Base-by-base conservation (phyloP, 768 basidiomycete genomes). In the Hygrophorus pudorinus region DNA sequence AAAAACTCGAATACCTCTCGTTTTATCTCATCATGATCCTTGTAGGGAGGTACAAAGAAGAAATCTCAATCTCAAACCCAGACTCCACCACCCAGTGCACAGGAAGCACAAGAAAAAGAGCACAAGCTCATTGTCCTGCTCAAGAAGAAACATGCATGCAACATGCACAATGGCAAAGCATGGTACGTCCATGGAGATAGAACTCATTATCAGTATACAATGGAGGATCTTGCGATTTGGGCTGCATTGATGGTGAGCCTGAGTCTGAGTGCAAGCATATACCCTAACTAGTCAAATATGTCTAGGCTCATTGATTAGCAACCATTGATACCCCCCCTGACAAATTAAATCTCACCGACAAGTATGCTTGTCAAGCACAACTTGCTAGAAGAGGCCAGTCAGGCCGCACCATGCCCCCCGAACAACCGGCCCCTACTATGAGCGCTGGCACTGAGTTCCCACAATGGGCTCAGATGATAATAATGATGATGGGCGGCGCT, bases 331-430 rank as follows among this genome's bases (percentile, higher is more conserved):
- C 13, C 10, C 45, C 45, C 14, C 41, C 27, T 2, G 34, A 31
- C 14, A 18, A 48, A 12, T 38, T 48, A 21, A 44, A 44, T 13
- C 43, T 48, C 28, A 30, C 41, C 12, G 41, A 41, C 41, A 41
- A 41, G 39, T 40, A 28, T 34, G 3, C 17, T 20, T 14, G 8
- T 27, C 42, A 44, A 17, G 12, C n/a, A n/a, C 37, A 30, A 31
- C 35, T 44, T 4, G 37, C 12, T 38, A 3, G 29, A 35, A 43
- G 38, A 43, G 44, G 13, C 47, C 9, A 6, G 20, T 20, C 11
- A 18, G 8, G 7, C 13, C 30, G 24, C 45, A 39, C 24, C 38
- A 12, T 10, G 13, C 12, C 16, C 29, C 24, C 24, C 3, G 12
- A 5, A 14, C 21, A n/a, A 27, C 35, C 33, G n/a, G 21, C 8